A percentile compares a stretch with the other conserved stretches of the same genome.
Conservation (phyloP, 164 flowering plant species). For the Tetracentron sinense region DNA sequence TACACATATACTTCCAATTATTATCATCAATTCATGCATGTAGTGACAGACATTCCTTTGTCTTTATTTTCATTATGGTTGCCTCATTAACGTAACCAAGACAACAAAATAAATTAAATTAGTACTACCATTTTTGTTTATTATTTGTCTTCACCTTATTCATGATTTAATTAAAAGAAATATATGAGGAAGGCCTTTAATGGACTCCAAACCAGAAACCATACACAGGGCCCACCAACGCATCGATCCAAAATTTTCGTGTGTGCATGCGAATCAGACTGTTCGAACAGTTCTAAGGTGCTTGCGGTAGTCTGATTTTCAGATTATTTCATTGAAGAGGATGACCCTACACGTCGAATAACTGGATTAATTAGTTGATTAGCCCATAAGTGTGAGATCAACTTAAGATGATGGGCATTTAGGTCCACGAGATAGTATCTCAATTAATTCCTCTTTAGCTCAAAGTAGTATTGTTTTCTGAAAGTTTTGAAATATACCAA, state of each 20-base stretch:
- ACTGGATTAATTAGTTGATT: too few relatives aligned
- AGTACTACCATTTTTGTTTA: background rate
- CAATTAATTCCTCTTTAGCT: too few relatives aligned
- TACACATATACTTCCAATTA: constrained; percentile 16
- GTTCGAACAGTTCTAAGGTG: too few relatives aligned
- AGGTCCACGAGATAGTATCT: too few relatives aligned
- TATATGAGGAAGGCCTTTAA: background rate
- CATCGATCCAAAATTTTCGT: background rate
- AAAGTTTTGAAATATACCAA: too few relatives aligned
- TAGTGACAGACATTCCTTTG: constrained; percentile 26
- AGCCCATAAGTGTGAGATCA: too few relatives aligned
- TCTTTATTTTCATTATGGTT: constrained; percentile 29
- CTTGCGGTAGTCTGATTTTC: too few relatives aligned
- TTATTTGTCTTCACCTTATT: background rate
- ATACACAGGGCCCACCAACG: background rate
- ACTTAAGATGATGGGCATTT: too few relatives aligned
- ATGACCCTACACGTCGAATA: too few relatives aligned
- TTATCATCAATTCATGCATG: constrained; percentile 16
- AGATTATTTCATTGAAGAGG: too few relatives aligned
- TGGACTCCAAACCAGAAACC: background rate
- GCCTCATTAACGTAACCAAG: constrained; percentile 10
- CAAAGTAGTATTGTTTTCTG: too few relatives aligned
- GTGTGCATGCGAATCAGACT: too few relatives aligned
- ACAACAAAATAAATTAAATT: background rate
- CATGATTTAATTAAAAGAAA: background rate